Evolutionary conservation across 1,284 basidiomycete species (phyloP), one percentile per base, ranked within the genome.

Genomic region (Wallemia hederae): DNA sequence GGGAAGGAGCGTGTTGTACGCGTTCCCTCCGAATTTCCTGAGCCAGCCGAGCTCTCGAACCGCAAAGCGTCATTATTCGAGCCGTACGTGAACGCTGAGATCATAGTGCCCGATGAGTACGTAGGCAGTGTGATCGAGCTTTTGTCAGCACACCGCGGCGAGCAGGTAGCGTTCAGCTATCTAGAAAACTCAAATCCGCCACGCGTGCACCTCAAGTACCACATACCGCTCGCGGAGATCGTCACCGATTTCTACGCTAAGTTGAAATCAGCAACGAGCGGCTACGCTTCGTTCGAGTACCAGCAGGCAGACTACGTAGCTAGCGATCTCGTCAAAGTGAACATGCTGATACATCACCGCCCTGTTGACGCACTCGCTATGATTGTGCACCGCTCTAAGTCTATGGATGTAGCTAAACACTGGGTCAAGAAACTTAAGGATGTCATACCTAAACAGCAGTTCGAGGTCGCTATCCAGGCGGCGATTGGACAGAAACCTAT

Each of bases 191-290:
- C 79, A 14, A 72, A 80, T 1, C 61, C 55, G 61, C 63, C 61
- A 62, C 78, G 87, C 25, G 78, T 85, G 28, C 82, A 91, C 59
- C 70, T 94, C 65, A 82, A 78, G 22, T 90, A 86, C 66, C 76
- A 74, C 3, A 70, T 96, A n/a, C 90, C 90, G 9, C 73, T 96
- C 63, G 80, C 80, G 66, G 88, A 91, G 70, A 85, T 96, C 61
- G 87, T 96, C 3, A 87, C 85, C 1, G 81, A 87, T 70, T 96
- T 96, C 70, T 94, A 91, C 69, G 85, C 90, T 66, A 80, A 83
- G 66, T 75, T 96, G 61, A 96, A 96, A 58, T 66, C 65, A n/a
- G 59, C 68, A 58, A 64, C 67, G 2, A 65, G 65, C 14, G 68
- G 68, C 11, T 69, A 66, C 63, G 68, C 67, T 2, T 66, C 65